phyloP scores from a whole-genome alignment of 2,329 filamentous ascomycete species.

The Neopestalotiopsis rosae region DNA sequence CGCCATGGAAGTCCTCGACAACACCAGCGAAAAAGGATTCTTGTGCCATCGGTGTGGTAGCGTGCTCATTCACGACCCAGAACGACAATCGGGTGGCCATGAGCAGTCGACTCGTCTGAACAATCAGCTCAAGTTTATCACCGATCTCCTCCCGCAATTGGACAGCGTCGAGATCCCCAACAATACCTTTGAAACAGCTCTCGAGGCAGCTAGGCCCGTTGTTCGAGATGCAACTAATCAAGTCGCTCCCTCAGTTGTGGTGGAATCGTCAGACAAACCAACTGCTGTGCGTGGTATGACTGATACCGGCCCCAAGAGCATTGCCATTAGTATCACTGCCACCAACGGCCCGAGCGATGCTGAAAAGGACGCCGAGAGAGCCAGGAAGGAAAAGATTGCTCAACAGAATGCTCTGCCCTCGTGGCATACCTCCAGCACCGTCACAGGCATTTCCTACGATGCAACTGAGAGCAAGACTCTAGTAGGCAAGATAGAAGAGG shows the following conservation, averaged over 20 bases:
- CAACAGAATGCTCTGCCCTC: conserved; percentile 72
- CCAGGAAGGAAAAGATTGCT: conserved; percentile 68
- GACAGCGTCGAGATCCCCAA: conserved; percentile 77
- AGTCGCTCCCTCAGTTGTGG: conserved; percentile 62
- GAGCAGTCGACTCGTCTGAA: conserved; percentile 78
- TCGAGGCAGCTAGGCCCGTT: conserved; percentile 67
- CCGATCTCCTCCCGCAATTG: conserved; percentile 76
- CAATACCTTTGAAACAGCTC: conserved; percentile 74
- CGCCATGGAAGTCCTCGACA: conserved; percentile 85
- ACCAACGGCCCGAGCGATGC: conserved; percentile 70
- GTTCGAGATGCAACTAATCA: conserved; percentile 71
- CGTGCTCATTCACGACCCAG: conserved; percentile 67
- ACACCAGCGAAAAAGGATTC: conserved; percentile 73
- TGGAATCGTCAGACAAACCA: conserved; percentile 60
- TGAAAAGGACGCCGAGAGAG: conserved; percentile 68
- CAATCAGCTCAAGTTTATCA: conserved; percentile 79
- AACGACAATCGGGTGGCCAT: conserved; percentile 72
- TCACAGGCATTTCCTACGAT: conserved; percentile 66
- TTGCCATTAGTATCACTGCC: conserved; percentile 72
- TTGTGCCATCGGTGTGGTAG: conserved; percentile 79
- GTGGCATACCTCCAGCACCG: conserved; percentile 76
- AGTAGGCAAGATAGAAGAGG: conserved; percentile 34
- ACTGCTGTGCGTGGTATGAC: conserved; percentile 73
- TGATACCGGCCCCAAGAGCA: conserved; percentile 70
- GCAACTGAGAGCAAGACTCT: conserved; percentile 32